These are phyloP conservation scores for Fusarium pininemorale DNA, from an alignment of 2,329 filamentous ascomycete species.

Conservation along the genomic window DNA sequence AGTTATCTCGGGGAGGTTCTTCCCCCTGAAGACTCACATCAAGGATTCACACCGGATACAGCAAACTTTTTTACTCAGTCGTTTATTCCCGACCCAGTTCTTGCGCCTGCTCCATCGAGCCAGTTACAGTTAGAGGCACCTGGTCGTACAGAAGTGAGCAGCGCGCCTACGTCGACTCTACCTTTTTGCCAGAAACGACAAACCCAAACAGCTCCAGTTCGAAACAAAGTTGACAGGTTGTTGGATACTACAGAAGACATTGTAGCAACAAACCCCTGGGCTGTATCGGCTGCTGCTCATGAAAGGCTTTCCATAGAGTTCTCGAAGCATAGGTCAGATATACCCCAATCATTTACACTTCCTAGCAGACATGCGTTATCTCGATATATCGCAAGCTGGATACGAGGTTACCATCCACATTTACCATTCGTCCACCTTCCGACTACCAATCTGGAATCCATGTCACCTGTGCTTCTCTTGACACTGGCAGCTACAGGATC, in stretches of 20 bases:
- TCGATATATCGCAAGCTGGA: slow-evolving; percentile 20
- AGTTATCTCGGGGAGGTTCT: neutral
- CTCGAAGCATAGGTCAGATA: neutral
- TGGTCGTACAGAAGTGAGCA: neutral
- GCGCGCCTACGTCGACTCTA: neutral
- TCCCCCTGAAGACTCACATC: neutral
- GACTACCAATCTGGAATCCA: slow-evolving; percentile 2
- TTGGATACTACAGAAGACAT: neutral
- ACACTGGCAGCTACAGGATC: neutral
- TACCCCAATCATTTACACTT: neutral
- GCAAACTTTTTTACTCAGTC: neutral
- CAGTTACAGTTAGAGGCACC: neutral
- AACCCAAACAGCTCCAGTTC: neutral
- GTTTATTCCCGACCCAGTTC: neutral
- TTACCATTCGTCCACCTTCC: slow-evolving; percentile 18
- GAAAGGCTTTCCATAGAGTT: neutral
- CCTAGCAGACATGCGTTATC: slow-evolving; percentile 19
- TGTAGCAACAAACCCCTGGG: neutral
- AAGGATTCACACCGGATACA: neutral
- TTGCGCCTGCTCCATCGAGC: neutral
- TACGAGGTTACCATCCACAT: slow-evolving; percentile 17
- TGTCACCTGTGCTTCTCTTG: neutral
- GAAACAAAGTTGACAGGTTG: neutral
- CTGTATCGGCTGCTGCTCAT: neutral
- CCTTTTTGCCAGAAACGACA: neutral